These are phyloP conservation scores for Tremellales sp. DNA, from an alignment of 1,284 basidiomycete species.

Conservation along the genomic window DNA sequence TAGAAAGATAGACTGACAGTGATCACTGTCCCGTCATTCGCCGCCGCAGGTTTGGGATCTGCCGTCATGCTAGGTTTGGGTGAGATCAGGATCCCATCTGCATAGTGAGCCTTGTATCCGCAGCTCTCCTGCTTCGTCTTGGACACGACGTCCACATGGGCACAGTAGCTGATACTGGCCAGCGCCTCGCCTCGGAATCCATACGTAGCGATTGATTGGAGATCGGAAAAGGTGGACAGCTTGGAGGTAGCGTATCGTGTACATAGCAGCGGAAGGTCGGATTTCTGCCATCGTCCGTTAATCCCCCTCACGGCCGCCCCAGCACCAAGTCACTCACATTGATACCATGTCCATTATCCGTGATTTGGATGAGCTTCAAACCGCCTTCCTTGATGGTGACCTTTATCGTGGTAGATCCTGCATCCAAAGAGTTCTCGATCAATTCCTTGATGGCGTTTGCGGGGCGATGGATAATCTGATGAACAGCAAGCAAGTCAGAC, in stretches of 20 bases:
- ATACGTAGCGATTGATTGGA: conserved; percentile 82
- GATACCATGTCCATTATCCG: conserved; percentile 95
- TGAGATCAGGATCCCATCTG: conserved; percentile 67
- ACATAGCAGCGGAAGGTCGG: conserved; percentile 84
- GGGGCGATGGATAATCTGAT: conserved; percentile 91
- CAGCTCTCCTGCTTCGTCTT: conserved; percentile 76
- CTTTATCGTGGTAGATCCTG: conserved; percentile 80
- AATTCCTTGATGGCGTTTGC: conserved; percentile 96
- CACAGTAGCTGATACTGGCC: conserved; percentile 93
- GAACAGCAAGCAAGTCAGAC: neutral
- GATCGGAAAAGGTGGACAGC: conserved; percentile 77
- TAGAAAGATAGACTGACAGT: conserved; percentile 54
- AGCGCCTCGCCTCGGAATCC: conserved; percentile 97
- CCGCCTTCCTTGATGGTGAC: conserved; percentile 93
- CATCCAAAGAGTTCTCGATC: conserved; percentile 92
- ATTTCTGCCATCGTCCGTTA: conserved; percentile 48
- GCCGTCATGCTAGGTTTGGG: conserved; percentile 62
- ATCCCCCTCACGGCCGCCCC: neutral
- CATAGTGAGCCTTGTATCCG: conserved; percentile 83
- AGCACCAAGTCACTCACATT: conserved; percentile 55
- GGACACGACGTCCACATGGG: conserved; percentile 80
- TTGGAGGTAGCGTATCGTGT: conserved; percentile 97
- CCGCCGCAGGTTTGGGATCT: conserved; percentile 85
- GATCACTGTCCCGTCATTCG: conserved; percentile 90
- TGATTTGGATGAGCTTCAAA: conserved; percentile 89